phyloP scores from a whole-genome alignment of 78 protist species.

The Protostelium mycophagum region DNA sequence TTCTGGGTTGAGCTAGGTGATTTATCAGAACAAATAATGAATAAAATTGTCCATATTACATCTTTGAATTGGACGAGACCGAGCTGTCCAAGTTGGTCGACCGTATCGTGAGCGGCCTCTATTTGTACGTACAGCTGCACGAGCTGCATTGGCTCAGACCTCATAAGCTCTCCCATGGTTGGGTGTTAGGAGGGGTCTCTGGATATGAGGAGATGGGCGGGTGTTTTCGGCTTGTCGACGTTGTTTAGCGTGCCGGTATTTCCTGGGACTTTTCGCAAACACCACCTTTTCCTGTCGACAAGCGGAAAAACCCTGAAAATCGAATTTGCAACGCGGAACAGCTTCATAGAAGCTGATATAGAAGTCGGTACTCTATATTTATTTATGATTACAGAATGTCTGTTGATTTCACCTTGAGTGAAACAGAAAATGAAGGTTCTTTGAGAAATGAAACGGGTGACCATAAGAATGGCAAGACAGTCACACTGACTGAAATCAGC shows the following conservation, averaged over 20 bases:
- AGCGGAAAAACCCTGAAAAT: no score
- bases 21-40: neutral
- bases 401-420: no score
- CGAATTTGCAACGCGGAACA: neutral
- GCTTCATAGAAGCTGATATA: no score
- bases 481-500: no score
- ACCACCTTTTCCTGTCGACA: neutral
- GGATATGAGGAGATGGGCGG: no score
- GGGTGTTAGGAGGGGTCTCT: neutral
- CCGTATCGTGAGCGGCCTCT: constrained; percentile 82
- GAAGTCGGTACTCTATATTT: no score
- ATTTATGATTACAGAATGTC: no score
- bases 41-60: no score
- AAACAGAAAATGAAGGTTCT: no score
- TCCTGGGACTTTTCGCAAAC: neutral
- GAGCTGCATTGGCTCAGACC: constrained; percentile 74
- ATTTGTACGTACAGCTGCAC: constrained; percentile 77
- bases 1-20: constrained; percentile 63
- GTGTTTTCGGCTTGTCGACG: neutral
- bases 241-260: neutral
- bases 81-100: constrained; percentile 72
- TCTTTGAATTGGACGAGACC: constrained; percentile 75
- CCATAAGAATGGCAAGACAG: neutral
- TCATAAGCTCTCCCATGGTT: neutral
- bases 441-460: neutral